Evolutionary conservation across 306 rosid species (phyloP).

Genomic region (Betula pendula): DNA sequence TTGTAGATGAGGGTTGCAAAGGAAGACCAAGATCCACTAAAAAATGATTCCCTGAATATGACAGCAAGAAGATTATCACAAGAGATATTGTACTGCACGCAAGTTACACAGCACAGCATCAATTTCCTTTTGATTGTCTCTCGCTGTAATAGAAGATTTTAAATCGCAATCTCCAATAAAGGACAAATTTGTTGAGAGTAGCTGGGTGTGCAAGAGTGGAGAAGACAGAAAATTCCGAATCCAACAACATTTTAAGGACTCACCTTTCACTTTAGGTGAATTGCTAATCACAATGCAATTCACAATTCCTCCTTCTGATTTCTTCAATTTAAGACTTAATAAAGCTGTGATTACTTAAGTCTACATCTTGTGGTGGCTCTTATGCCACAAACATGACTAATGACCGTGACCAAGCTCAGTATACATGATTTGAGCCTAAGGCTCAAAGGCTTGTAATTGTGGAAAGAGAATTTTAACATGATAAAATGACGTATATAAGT

Average conservation of each 20-base stretch:
- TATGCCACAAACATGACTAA: neutral
- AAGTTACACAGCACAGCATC: neutral
- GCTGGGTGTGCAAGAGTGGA: neutral
- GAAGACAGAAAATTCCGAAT: neutral
- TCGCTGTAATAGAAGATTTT: neutral
- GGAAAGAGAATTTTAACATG: too few species aligned
- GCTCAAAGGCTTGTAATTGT: neutral
- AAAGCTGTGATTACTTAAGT: neutral
- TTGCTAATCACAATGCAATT: neutral
- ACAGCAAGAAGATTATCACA: neutral
- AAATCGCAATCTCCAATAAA: slow-evolving; percentile 1
- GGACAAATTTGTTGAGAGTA: too few species aligned
- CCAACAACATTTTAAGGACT: neutral
- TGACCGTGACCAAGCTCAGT: neutral
- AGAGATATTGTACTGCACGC: neutral
- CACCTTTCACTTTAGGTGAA: neutral
- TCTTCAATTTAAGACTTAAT: neutral
- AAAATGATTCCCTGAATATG: neutral
- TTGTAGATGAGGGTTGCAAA: neutral
- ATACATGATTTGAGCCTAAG: neutral
- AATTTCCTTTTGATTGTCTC: neutral
- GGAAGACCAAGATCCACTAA: slow-evolving; percentile 2
- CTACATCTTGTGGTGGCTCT: neutral
- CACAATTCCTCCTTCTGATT: neutral
- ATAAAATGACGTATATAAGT: too few species aligned